Conservation (phyloP, 1,139 yeast genomes). For the Candida albicans region DNA sequence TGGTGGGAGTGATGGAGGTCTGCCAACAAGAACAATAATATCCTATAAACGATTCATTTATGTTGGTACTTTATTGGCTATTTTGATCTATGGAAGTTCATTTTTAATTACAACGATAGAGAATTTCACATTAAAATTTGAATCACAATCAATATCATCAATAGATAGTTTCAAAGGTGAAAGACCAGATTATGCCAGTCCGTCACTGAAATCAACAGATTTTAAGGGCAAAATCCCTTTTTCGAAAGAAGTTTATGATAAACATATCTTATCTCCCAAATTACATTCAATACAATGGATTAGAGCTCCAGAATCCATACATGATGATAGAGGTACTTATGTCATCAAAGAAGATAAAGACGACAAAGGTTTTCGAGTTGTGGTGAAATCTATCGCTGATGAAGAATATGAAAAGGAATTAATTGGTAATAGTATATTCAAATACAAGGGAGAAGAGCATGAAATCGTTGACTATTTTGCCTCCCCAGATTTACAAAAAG, state of each 20-base stretch:
- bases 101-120: conserved; percentile 31
- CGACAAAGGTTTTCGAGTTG: conserved; percentile 29
- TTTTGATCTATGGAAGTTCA: conserved; percentile 42
- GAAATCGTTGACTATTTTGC: conserved; percentile 55
- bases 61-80: conserved; percentile 24
- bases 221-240: conserved; percentile 32
- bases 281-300: conserved; percentile 67
- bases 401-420: conserved; percentile 43
- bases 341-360: conserved; percentile 36
- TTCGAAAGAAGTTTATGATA: conserved; percentile 12
- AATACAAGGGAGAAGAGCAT: conserved; percentile 37
- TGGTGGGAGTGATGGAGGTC: neutral
- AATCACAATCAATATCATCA: conserved; percentile 9
- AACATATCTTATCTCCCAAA: conserved; percentile 51
- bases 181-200: conserved; percentile 22
- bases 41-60: conserved; percentile 6
- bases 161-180: conserved; percentile 8
- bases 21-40: neutral
- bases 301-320: conserved; percentile 43
- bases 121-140: conserved; percentile 15
- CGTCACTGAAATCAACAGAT: conserved; percentile 30
- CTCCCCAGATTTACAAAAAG: conserved; percentile 61
- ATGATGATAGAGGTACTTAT: conserved; percentile 56
- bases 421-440: conserved; percentile 50
- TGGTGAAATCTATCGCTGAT: conserved; percentile 53